phyloP scores from a whole-genome alignment of 345 rosid genomes.

The Pugionium cornutum region DNA sequence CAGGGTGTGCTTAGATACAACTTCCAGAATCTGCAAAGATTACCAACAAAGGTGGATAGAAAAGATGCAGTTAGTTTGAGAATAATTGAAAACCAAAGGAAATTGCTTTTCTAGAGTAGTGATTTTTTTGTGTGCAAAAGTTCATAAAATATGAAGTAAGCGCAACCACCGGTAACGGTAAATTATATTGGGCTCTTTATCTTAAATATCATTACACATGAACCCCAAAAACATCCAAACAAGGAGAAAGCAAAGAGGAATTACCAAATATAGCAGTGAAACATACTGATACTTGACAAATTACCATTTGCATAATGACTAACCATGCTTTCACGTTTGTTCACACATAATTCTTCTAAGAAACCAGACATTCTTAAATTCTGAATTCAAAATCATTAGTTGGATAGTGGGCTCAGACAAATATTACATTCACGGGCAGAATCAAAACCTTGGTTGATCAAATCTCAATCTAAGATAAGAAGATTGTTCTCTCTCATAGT shows the following conservation, averaged over 20 bases:
- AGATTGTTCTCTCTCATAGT: background rate
- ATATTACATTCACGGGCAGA: background rate
- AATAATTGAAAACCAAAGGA: background rate
- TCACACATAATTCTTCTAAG: background rate
- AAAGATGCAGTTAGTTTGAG: background rate
- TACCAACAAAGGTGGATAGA: background rate
- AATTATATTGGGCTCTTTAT: too few relatives aligned
- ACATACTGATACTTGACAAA: background rate
- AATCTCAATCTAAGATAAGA: background rate
- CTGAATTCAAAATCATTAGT: constrained; percentile 7
- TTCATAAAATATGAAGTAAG: background rate
- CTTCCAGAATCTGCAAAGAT: constrained; percentile 19
- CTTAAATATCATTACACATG: background rate
- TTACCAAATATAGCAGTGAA: background rate
- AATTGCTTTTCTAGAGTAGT: too few relatives aligned
- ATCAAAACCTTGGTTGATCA: constrained; percentile 8
- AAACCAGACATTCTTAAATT: background rate
- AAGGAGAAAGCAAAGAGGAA: constrained; percentile 3
- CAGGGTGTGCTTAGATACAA: constrained; percentile 11
- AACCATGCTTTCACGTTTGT: constrained; percentile 1
- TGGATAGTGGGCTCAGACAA: background rate
- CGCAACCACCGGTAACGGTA: background rate
- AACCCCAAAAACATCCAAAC: background rate
- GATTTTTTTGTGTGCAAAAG: too few relatives aligned
- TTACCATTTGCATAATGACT: background rate